phyloP scores from a whole-genome alignment of 441 rosid genomes.

The Corymbia citriodora region DNA sequence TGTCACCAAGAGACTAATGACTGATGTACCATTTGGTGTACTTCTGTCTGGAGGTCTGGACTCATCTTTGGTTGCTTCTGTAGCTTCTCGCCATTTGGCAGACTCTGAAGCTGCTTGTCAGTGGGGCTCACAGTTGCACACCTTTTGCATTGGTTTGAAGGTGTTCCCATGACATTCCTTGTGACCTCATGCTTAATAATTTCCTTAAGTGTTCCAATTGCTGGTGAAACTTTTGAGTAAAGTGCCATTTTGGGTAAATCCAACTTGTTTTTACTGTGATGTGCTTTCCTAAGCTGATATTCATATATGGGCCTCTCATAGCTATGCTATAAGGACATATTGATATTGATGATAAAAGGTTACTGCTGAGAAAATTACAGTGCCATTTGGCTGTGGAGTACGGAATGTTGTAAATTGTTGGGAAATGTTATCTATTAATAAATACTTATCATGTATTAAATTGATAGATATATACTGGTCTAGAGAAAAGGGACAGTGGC shows the following conservation, averaged over 20 bases:
- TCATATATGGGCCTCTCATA: neutral
- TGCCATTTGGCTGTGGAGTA: neutral
- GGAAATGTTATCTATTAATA: neutral
- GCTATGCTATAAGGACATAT: neutral
- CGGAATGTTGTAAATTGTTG: neutral
- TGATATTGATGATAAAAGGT: neutral
- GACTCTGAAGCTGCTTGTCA: slow-evolving; percentile 75
- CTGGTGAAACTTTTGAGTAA: neutral
- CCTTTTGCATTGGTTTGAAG: slow-evolving; percentile 94
- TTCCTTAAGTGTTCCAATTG: neutral
- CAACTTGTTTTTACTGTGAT: neutral
- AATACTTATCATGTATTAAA: neutral
- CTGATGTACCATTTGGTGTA: slow-evolving; percentile 99
- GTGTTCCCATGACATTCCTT: slow-evolving; percentile 17
- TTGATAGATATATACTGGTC: neutral
- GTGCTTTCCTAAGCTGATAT: neutral
- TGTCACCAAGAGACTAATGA: slow-evolving; percentile 91
- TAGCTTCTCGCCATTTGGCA: slow-evolving; percentile 73
- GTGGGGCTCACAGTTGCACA: slow-evolving; percentile 95
- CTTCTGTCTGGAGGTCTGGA: slow-evolving; percentile 98
- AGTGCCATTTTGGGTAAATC: neutral
- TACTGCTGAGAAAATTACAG: neutral
- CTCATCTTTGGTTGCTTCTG: slow-evolving; percentile 98
- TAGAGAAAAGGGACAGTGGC: neutral
- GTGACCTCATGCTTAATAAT: neutral